A percentile compares a stretch with the other conserved stretches of the same genome.
Evolutionary conservation across 2,329 filamentous ascomycete genomes (phyloP).

Genomic region (Scedosporium aurantiacum): DNA sequence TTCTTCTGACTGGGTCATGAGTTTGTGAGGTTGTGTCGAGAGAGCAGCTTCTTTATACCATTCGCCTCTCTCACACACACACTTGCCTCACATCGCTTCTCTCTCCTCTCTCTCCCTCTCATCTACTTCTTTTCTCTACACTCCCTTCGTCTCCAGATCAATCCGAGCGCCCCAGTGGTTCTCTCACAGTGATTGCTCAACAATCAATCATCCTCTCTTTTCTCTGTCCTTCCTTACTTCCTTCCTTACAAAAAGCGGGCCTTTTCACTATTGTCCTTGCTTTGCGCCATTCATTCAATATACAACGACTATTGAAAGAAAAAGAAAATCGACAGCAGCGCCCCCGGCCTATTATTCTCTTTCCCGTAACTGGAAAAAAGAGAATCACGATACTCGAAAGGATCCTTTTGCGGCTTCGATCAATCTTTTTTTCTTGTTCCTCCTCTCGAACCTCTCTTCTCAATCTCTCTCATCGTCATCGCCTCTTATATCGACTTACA

Average conservation of each 20-base stretch:
- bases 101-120: neutral
- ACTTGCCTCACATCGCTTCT: neutral
- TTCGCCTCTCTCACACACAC: no score
- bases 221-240: neutral
- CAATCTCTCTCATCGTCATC: neutral
- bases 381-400: neutral
- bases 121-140: neutral
- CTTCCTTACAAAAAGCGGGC: neutral
- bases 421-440: neutral
- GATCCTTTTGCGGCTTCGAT: neutral
- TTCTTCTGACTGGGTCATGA: neutral
- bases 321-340: no score
- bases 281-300: conserved; percentile 5
- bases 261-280: neutral
- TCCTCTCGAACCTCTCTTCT: neutral
- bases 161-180: neutral
- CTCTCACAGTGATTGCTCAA: conserved; percentile 1
- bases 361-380: neutral
- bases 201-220: neutral
- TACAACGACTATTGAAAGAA: neutral
- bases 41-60: no score
- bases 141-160: neutral
- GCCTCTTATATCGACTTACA: neutral
- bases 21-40: no score
- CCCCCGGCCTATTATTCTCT: neutral